These are phyloP conservation scores for Pythium grandisporangium DNA, from an alignment of 352 stramenopile species.

Conservation along the genomic window DNA sequence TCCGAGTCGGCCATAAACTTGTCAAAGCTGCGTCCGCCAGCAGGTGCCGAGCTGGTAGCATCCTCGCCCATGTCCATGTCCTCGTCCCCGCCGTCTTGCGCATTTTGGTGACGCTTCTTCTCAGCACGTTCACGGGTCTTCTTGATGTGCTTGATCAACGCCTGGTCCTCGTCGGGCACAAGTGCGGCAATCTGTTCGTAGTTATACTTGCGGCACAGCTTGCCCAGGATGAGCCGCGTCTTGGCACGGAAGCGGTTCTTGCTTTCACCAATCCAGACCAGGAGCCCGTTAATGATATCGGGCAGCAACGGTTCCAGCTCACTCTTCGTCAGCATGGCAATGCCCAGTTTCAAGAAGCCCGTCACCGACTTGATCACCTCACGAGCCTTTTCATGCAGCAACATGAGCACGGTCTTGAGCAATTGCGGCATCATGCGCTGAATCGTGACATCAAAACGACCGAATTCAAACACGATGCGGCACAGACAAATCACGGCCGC, in stretches of 20 bases:
- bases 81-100: too few relatives aligned
- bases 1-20: constrained; percentile 79
- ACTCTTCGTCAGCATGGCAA: constrained; percentile 86
- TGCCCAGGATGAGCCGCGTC: constrained; percentile 94
- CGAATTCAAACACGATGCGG: constrained; percentile 94
- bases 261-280: constrained; percentile 91
- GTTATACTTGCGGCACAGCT: constrained; percentile 91
- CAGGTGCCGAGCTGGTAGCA: constrained; percentile 15
- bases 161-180: constrained; percentile 84
- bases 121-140: constrained; percentile 91
- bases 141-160: constrained; percentile 93
- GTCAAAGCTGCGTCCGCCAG: too few relatives aligned
- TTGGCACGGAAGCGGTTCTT: constrained; percentile 95
- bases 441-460: constrained; percentile 55
- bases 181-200: constrained; percentile 88
- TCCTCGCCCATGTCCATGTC: too few relatives aligned
- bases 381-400: constrained; percentile 89
- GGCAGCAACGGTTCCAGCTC: constrained; percentile 87
- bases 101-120: constrained; percentile 49
- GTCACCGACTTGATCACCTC: constrained; percentile 96
- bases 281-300: constrained; percentile 87
- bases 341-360: constrained; percentile 93
- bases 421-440: constrained; percentile 78
- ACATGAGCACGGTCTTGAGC: constrained; percentile 89
- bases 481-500: constrained; percentile 92